A percentile compares a stretch with the other conserved stretches of the same genome.
These are phyloP conservation scores for Trebouxia sp. DNA, from an alignment of 139 green algal genomes.

Conservation along the genomic window DNA sequence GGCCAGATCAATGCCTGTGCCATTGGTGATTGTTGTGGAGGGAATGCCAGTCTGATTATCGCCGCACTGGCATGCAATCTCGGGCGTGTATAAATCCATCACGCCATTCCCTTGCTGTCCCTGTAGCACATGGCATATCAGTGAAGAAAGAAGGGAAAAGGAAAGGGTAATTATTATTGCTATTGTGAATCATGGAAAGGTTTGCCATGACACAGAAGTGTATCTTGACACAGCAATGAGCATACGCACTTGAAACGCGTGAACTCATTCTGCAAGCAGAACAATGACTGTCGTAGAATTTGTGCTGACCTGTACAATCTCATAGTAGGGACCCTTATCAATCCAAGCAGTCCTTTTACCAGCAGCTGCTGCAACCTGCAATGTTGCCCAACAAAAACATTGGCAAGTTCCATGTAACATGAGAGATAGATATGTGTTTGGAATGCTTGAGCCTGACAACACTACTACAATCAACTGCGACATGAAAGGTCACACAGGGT, in stretches of 20 bases:
- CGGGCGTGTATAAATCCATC: slow-evolving; percentile 25
- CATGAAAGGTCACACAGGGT: not conserved
- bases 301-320: not conserved
- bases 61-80: slow-evolving; percentile 19
- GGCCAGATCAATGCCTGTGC: slow-evolving; percentile 10
- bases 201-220: too few species aligned
- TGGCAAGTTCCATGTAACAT: not conserved
- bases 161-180: too few species aligned
- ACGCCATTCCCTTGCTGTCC: not conserved
- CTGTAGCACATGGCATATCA: not conserved
- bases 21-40: not conserved
- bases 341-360: slow-evolving; percentile 22
- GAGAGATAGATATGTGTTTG: too few species aligned
- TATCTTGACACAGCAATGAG: too few species aligned
- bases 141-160: too few species aligned
- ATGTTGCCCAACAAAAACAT: not conserved
- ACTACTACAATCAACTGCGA: too few species aligned
- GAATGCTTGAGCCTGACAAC: too few species aligned
- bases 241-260: too few species aligned
- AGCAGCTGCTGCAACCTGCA: slow-evolving; percentile 1
- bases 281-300: not conserved
- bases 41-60: slow-evolving; percentile 3
- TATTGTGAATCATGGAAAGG: too few species aligned
- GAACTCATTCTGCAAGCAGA: too few species aligned
- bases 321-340: slow-evolving; percentile 15